These are phyloP conservation scores for Phytopythium oedochilum DNA, from an alignment of 352 stramenopile genomes.

Conservation along the genomic window DNA sequence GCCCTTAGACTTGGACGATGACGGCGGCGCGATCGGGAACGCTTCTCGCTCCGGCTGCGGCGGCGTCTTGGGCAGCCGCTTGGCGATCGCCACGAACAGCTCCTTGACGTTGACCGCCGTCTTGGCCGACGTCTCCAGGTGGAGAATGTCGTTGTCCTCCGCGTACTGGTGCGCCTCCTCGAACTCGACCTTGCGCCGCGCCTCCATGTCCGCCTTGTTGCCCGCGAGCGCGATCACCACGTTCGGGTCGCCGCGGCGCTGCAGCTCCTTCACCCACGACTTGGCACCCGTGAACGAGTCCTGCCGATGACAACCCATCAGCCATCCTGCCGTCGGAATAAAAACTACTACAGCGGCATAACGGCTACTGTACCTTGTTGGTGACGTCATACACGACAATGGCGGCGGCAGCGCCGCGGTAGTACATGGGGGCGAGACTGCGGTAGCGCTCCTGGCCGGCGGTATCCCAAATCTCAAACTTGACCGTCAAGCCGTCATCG, in stretches of 20 bases:
- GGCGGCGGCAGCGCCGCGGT: slow-evolving; percentile 92
- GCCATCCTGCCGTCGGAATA: background rate
- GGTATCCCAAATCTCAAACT: slow-evolving; percentile 99
- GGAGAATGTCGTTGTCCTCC: slow-evolving; percentile 98
- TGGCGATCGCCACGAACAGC: slow-evolving; percentile 97
- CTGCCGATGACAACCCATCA: slow-evolving; percentile 21
- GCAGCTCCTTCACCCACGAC: slow-evolving; percentile 99
- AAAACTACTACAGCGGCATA: background rate
- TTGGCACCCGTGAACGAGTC: slow-evolving; percentile 98
- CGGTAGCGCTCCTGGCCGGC: slow-evolving; percentile 96
- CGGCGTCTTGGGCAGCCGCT: slow-evolving; percentile 80
- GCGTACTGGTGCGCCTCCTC: slow-evolving; percentile 98
- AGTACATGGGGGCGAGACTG: slow-evolving; percentile 98
- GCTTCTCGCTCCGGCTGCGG: slow-evolving; percentile 78
- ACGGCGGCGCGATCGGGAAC: slow-evolving; percentile 77
- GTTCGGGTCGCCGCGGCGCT: slow-evolving; percentile 97
- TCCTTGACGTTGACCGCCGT: slow-evolving; percentile 99
- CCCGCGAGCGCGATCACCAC: slow-evolving; percentile 95
- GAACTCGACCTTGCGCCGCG: slow-evolving; percentile 95
- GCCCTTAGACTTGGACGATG: slow-evolving; percentile 71
- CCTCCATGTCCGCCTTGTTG: slow-evolving; percentile 99
- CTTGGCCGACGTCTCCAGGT: slow-evolving; percentile 99
- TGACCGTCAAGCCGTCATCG: slow-evolving; percentile 97
- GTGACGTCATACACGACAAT: slow-evolving; percentile 98
- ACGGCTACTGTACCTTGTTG: slow-evolving; percentile 88